A percentile compares a stretch with the other conserved stretches of the same genome.
Evolutionary conservation across 345 rosid genomes (phyloP).

Genomic region (Mangifera indica): DNA sequence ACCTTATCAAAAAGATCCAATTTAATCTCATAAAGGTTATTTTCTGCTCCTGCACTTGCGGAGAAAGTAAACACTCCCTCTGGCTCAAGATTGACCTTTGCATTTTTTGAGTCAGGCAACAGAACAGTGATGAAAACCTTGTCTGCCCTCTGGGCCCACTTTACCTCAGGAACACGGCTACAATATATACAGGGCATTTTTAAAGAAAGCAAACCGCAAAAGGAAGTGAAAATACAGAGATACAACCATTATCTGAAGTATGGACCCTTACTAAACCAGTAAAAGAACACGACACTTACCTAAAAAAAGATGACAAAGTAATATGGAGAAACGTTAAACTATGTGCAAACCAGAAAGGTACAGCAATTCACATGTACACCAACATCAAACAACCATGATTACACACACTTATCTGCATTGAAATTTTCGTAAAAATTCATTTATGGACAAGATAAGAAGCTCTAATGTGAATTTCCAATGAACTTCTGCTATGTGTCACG

Average conservation of each 20-base stretch:
- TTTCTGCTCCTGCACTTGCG: conserved; percentile 65
- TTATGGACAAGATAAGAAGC: background rate
- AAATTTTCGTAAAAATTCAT: background rate
- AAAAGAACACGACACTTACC: background rate
- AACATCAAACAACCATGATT: background rate
- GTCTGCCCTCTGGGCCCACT: conserved; percentile 83
- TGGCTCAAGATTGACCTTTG: conserved; percentile 73
- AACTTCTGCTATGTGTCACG: background rate
- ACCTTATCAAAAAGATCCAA: conserved; percentile 84
- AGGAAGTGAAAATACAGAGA: background rate
- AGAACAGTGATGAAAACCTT: conserved; percentile 67
- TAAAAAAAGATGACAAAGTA: too few relatives aligned
- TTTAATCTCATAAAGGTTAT: conserved; percentile 57
- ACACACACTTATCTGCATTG: background rate
- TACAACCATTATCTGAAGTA: background rate
- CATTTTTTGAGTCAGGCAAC: conserved; percentile 69
- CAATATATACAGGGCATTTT: background rate
- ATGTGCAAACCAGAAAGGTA: background rate
- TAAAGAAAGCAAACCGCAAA: background rate
- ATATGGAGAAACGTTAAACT: background rate
- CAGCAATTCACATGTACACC: background rate
- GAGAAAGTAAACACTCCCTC: conserved; percentile 75
- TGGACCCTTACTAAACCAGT: background rate
- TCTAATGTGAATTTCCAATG: background rate
- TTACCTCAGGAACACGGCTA: conserved; percentile 86